Evolutionary conservation across 768 basidiomycete species (phyloP).

Genomic region (Fomitopsis serialis): DNA sequence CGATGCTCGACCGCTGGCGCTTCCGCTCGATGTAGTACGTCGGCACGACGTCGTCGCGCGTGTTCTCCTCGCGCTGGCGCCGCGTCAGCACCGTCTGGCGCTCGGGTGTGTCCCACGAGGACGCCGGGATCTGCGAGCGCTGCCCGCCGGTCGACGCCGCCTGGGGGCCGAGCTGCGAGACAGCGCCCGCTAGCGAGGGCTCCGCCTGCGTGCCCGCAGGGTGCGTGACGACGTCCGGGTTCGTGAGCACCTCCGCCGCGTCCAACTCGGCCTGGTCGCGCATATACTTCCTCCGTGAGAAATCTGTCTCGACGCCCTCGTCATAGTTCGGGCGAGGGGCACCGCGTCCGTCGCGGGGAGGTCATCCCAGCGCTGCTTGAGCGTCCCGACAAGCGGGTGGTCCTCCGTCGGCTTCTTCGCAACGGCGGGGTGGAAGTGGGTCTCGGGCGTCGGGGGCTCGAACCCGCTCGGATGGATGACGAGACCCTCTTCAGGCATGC

Average conservation of each 20-base stretch:
- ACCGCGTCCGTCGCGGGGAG: not conserved
- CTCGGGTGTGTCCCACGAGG: slow-evolving; percentile 12
- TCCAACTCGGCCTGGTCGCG: not conserved
- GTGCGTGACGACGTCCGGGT: not conserved
- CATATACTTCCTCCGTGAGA: slow-evolving; percentile 4
- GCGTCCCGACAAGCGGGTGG: slow-evolving; percentile 14
- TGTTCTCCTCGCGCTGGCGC: slow-evolving; percentile 1
- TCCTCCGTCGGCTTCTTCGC: slow-evolving; percentile 16
- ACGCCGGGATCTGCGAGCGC: slow-evolving; percentile 12
- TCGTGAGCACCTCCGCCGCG: not conserved
- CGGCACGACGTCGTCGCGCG: slow-evolving; percentile 15
- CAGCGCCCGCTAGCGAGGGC: not conserved
- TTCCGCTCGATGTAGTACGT: slow-evolving; percentile 21
- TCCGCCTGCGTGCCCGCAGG: slow-evolving; percentile 4
- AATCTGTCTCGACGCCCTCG: slow-evolving; percentile 8
- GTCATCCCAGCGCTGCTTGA: slow-evolving; percentile 23
- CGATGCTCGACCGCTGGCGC: slow-evolving; percentile 15
- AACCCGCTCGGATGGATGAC: slow-evolving; percentile 39
- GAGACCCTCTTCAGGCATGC: slow-evolving; percentile 28
- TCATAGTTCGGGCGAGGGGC: not conserved
- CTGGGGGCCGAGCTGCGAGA: not conserved
- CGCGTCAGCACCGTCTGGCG: not conserved
- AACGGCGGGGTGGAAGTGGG: slow-evolving; percentile 27
- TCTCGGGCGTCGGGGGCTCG: slow-evolving; percentile 36
- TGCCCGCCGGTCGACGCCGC: slow-evolving; percentile 2